phyloP scores from a whole-genome alignment of 495 filamentous ascomycete species.

The Zalerion maritima region DNA sequence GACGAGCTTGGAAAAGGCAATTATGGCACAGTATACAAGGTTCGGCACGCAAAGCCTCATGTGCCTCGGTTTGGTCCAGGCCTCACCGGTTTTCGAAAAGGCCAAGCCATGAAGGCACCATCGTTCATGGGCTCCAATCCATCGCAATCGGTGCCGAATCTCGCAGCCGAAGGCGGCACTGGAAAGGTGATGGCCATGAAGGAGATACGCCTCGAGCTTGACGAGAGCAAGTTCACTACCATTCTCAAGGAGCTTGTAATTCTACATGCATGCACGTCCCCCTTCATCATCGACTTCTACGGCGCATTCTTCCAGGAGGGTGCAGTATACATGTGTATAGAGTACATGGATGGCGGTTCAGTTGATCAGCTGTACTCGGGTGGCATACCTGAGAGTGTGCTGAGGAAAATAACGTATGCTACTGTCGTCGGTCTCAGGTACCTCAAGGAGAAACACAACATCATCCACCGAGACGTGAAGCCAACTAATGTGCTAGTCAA shows the following conservation, averaged over 20 bases:
- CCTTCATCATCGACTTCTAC: slow-evolving; percentile 97
- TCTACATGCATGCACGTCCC: slow-evolving; percentile 84
- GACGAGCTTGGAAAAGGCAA: slow-evolving; percentile 97
- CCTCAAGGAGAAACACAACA: slow-evolving; percentile 96
- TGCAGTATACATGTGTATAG: slow-evolving; percentile 97
- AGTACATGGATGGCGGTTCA: slow-evolving; percentile 98
- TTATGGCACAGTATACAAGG: slow-evolving; percentile 96
- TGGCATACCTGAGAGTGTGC: slow-evolving; percentile 74
- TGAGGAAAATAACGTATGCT: slow-evolving; percentile 83
- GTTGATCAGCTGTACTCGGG: slow-evolving; percentile 95
- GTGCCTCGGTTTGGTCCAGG: slow-evolving; percentile 70
- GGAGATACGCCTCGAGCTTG: slow-evolving; percentile 90
- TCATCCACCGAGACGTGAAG: slow-evolving; percentile 98
- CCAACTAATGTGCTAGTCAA: slow-evolving; percentile 95
- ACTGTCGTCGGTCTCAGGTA: slow-evolving; percentile 84
- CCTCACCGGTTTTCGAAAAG: slow-evolving; percentile 49
- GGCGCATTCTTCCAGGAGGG: slow-evolving; percentile 99
- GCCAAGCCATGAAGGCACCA: slow-evolving; percentile 26
- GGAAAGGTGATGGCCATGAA: slow-evolving; percentile 98
- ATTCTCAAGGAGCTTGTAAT: slow-evolving; percentile 99
- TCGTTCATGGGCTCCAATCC: slow-evolving; percentile 17
- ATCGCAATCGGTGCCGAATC: slow-evolving; percentile 18
- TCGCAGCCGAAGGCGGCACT: slow-evolving; percentile 21
- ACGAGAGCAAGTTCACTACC: slow-evolving; percentile 89
- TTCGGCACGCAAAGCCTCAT: slow-evolving; percentile 67